Percentiles rank a stretch among this genome's conserved stretches.
phyloP scores from a whole-genome alignment of 2,329 filamentous ascomycete species.

The Fusarium piperis region DNA sequence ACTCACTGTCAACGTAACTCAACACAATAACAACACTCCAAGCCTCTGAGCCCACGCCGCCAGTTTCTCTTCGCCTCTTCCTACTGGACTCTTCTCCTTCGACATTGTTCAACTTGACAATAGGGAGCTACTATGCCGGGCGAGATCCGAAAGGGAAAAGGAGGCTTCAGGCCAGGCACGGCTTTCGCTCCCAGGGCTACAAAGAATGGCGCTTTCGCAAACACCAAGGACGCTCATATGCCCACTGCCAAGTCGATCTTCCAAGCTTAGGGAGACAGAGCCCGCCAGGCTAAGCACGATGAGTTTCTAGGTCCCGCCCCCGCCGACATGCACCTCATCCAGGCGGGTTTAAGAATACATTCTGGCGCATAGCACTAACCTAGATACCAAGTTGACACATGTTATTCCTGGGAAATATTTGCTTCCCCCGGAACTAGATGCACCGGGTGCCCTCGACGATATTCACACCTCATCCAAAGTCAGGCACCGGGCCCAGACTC shows the following conservation, averaged over 20 bases:
- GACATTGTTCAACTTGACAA: not conserved
- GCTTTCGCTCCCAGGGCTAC: not conserved
- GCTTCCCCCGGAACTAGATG: slow-evolving; percentile 40
- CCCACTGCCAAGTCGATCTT: slow-evolving; percentile 37
- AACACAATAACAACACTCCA: not conserved
- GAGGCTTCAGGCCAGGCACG: not conserved
- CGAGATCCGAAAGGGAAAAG: slow-evolving; percentile 1
- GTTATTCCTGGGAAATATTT: slow-evolving; percentile 44
- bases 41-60: not conserved
- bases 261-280: slow-evolving; percentile 27
- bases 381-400: slow-evolving; percentile 24
- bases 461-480: no score
- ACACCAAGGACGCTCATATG: slow-evolving; percentile 10
- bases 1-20: not conserved
- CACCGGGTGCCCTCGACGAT: slow-evolving; percentile 36
- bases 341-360: slow-evolving; percentile 31
- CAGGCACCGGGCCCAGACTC: no score
- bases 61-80: not conserved
- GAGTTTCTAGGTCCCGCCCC: slow-evolving; percentile 41
- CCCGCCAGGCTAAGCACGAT: slow-evolving; percentile 22
- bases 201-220: not conserved
- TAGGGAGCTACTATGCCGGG: slow-evolving; percentile 6
- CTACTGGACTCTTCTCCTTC: no score
- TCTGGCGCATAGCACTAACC: not conserved
- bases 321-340: slow-evolving; percentile 29